Conservation (phyloP, 2,329 filamentous ascomycete species). For the Tolypocladium album region DNA sequence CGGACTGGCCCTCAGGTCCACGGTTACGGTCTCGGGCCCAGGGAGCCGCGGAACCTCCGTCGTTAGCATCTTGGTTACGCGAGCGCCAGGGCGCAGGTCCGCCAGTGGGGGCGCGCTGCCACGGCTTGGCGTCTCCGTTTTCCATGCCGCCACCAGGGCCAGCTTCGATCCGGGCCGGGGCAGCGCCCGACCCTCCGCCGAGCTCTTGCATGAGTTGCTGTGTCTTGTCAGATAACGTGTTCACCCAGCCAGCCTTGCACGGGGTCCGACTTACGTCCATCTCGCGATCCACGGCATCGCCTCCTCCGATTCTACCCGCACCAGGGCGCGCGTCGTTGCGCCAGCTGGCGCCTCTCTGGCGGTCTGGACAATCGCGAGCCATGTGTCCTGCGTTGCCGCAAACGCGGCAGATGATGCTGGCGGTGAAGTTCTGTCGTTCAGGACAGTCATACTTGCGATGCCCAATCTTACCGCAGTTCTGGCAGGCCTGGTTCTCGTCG, state of each 20-base stretch:
- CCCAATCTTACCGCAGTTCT: slow-evolving; percentile 98
- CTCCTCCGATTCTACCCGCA: slow-evolving; percentile 59
- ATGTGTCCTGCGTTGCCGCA: slow-evolving; percentile 98
- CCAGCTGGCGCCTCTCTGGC: slow-evolving; percentile 84
- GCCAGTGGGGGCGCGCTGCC: slow-evolving; percentile 78
- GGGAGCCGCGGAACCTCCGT: slow-evolving; percentile 43
- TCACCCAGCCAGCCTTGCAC: not conserved
- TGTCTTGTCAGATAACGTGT: slow-evolving; percentile 26
- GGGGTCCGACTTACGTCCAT: slow-evolving; percentile 61
- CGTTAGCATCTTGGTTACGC: slow-evolving; percentile 40
- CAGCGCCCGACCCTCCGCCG: slow-evolving; percentile 57
- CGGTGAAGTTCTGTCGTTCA: slow-evolving; percentile 96
- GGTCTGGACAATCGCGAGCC: slow-evolving; percentile 93
- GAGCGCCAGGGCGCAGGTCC: slow-evolving; percentile 72
- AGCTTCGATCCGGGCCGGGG: slow-evolving; percentile 77
- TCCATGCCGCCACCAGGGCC: slow-evolving; percentile 53
- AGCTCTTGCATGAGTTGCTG: slow-evolving; percentile 97
- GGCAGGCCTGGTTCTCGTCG: slow-evolving; percentile 97
- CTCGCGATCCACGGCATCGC: slow-evolving; percentile 83
- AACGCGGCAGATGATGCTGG: slow-evolving; percentile 96
- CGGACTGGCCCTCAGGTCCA: slow-evolving; percentile 26
- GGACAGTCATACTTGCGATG: slow-evolving; percentile 99
- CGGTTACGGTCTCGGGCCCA: slow-evolving; percentile 52
- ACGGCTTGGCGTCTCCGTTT: slow-evolving; percentile 61
- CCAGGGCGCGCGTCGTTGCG: slow-evolving; percentile 59